Conservation (phyloP, 1,284 basidiomycete species). For the Irpex lacteus region DNA sequence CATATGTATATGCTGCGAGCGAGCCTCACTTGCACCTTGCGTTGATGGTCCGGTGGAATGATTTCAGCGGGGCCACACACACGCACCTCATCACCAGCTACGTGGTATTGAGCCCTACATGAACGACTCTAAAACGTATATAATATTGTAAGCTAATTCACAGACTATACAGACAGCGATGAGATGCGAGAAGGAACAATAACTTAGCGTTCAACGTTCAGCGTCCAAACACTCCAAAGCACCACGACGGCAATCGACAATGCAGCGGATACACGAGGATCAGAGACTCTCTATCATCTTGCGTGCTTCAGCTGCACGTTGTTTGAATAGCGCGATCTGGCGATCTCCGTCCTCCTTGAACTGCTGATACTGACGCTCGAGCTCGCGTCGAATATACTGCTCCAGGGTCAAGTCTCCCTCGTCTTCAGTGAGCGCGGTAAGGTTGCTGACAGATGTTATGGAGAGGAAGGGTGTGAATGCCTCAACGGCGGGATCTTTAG, state of each 20-base stretch:
- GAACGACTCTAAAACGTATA: not conserved
- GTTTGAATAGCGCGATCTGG: slow-evolving; percentile 56
- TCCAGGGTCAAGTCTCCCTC: slow-evolving; percentile 73
- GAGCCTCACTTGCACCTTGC: too few species aligned
- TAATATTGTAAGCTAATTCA: not conserved
- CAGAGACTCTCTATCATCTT: slow-evolving; percentile 38
- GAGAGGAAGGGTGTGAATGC: slow-evolving; percentile 22
- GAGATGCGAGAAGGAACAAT: slow-evolving; percentile 2
- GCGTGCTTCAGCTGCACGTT: slow-evolving; percentile 56
- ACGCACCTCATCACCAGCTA: not conserved
- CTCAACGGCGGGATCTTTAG: not conserved
- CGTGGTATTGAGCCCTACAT: not conserved
- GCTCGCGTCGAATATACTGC: slow-evolving; percentile 74
- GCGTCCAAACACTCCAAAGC: slow-evolving; percentile 2
- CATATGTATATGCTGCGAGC: not conserved
- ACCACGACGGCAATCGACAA: slow-evolving; percentile 6
- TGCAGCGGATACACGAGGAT: slow-evolving; percentile 5
- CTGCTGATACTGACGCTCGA: slow-evolving; percentile 57
- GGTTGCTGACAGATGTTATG: slow-evolving; percentile 21
- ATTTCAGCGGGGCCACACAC: not conserved
- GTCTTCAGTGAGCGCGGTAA: slow-evolving; percentile 48
- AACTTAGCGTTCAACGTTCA: slow-evolving; percentile 12
- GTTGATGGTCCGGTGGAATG: not conserved
- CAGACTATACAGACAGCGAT: not conserved
- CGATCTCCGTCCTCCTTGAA: slow-evolving; percentile 61